Percentiles rank a stretch among this genome's conserved stretches.
Conservation (phyloP, 2,329 filamentous ascomycete genomes). For the Mycogone perniciosa region DNA sequence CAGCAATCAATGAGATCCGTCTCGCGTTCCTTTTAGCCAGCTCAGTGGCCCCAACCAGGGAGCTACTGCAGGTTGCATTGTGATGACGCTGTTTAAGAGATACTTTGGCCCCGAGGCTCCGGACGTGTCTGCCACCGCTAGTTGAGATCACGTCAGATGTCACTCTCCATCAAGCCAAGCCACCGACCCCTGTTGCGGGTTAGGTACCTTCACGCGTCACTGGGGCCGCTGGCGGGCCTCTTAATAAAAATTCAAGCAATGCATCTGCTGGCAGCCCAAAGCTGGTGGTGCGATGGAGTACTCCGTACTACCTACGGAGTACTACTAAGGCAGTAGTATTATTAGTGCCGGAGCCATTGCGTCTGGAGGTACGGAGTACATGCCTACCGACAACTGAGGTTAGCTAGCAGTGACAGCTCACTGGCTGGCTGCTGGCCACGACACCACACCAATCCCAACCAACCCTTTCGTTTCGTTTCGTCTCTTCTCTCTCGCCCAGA, state of each 20-base stretch:
- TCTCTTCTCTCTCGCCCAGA: conserved; percentile 2
- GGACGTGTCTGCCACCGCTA: not conserved
- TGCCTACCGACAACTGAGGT: not conserved
- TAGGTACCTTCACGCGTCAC: conserved; percentile 3
- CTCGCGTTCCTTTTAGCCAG: not conserved
- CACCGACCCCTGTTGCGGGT: not conserved
- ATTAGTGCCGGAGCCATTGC: too few relatives aligned
- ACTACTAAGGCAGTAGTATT: too few relatives aligned
- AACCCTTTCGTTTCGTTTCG: not conserved
- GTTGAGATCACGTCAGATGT: not conserved
- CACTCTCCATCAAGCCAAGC: too few relatives aligned
- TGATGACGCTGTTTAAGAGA: not conserved
- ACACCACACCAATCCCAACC: not conserved
- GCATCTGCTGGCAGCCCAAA: not conserved
- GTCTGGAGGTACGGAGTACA: too few relatives aligned
- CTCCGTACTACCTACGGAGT: too few relatives aligned
- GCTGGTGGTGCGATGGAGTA: too few relatives aligned
- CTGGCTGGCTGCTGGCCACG: too few relatives aligned
- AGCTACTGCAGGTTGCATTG: not conserved
- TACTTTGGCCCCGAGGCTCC: not conserved
- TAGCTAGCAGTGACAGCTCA: not conserved
- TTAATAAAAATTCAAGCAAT: not conserved
- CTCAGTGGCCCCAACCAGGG: not conserved
- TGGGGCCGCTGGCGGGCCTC: conserved; percentile 1
- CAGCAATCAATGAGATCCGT: not conserved